A percentile compares a stretch with the other conserved stretches of the same genome.
Conservation (phyloP, 1,284 basidiomycete species). For the Fomitopsis betulina region DNA sequence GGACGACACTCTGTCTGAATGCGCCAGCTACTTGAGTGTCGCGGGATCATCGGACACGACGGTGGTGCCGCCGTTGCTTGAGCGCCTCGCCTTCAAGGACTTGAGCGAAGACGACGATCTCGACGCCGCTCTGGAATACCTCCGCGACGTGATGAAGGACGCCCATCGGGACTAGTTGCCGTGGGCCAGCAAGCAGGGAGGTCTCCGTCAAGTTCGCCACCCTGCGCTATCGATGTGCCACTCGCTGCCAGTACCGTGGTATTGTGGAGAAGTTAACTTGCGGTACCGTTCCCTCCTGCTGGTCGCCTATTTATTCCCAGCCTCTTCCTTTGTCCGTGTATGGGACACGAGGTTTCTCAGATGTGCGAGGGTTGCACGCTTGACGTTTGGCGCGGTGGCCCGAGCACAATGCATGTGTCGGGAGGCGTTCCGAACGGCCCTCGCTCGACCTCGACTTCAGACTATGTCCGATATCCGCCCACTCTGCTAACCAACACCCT, state of each 20-base stretch:
- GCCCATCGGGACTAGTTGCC: background rate
- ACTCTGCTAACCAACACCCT: background rate
- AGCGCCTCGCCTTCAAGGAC: background rate
- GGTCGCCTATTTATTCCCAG: background rate
- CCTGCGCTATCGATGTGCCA: background rate
- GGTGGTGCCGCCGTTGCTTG: background rate
- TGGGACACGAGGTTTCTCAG: background rate
- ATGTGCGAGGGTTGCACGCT: background rate
- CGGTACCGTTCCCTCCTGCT: background rate
- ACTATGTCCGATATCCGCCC: background rate
- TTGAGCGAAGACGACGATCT: background rate
- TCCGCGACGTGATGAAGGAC: background rate
- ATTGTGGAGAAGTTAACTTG: background rate
- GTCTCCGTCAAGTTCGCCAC: background rate
- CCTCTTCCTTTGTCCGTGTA: background rate
- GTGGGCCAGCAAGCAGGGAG: background rate
- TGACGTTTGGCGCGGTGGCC: background rate
- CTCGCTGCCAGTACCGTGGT: no score
- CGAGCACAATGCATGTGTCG: background rate
- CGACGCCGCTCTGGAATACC: background rate
- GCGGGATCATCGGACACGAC: background rate
- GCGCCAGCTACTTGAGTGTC: background rate
- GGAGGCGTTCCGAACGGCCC: background rate
- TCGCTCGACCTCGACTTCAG: background rate
- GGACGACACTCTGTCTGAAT: background rate